phyloP scores from a whole-genome alignment of 805 yeast genomes.

The Cyberlindnera samutprakarnensis region DNA sequence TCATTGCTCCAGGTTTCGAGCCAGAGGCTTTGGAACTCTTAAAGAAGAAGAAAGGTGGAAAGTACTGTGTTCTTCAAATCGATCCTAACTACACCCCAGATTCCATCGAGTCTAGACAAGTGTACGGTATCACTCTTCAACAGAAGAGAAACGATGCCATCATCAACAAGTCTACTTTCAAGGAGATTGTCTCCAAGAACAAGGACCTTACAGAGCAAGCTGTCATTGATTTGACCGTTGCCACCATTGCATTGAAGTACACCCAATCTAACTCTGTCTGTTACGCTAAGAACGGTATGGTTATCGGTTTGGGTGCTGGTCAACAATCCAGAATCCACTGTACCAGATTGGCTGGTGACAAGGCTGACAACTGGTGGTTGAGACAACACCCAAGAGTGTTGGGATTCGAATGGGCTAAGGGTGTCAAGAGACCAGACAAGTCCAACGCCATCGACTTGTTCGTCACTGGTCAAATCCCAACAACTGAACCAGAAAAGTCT shows the following conservation, averaged over 20 bases:
- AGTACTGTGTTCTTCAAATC: constrained; percentile 92
- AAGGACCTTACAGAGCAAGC: constrained; percentile 89
- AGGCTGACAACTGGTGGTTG: constrained; percentile 99
- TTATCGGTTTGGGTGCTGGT: constrained; percentile 98
- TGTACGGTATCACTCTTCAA: constrained; percentile 89
- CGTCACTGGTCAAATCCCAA: constrained; percentile 89
- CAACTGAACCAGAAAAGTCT: constrained; percentile 82
- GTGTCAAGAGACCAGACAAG: constrained; percentile 97
- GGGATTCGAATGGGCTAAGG: constrained; percentile 95
- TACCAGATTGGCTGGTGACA: constrained; percentile 98
- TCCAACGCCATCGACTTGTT: constrained; percentile 94
- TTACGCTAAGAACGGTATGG: constrained; percentile 99
- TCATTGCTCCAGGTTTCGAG: constrained; percentile 94
- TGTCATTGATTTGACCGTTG: constrained; percentile 86
- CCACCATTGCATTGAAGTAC: constrained; percentile 94
- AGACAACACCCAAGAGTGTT: constrained; percentile 96
- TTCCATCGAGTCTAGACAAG: constrained; percentile 81
- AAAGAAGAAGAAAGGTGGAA: constrained; percentile 92
- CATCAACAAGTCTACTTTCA: constrained; percentile 82
- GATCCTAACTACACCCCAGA: constrained; percentile 92
- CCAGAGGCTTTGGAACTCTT: constrained; percentile 87
- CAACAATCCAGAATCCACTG: constrained; percentile 99
- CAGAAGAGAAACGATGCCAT: constrained; percentile 98
- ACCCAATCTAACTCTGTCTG: constrained; percentile 98
- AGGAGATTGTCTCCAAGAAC: constrained; percentile 84